Evolutionary conservation across 345 rosid genomes (phyloP), one percentile per base, ranked within the genome.

Genomic region (Populus alba): DNA sequence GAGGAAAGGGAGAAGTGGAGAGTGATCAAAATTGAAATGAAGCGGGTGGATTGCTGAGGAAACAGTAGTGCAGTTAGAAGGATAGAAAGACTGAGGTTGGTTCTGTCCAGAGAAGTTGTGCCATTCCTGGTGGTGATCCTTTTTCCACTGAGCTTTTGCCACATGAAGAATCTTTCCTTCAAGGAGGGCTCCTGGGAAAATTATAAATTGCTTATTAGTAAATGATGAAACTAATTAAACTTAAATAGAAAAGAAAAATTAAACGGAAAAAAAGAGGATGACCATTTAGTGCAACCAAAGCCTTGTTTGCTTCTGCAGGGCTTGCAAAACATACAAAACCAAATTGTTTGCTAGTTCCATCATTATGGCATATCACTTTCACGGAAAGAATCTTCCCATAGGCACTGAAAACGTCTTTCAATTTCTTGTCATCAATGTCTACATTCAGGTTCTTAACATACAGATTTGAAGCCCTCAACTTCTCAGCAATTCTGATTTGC

Each of bases 321-420:
- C 78, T 81, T 74, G 92, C 88, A 88, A 89, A 92, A 77, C 90
- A 84, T 62, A 94, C 98, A 81, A 92, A 93, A 53, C 97, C 98
- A 81, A 88, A 92, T 71, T 90, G 89, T 78, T 85, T 91, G 78
- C 94, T 92, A 29, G 4, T 55, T 23, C 98, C 94, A 68, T 79
- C 75, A 45, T 80, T 85, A 72, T 84, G 35, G 70, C 88, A 78
- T 87, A 89, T 90, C 75, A 94, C 92, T 84, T 77, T 92, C 45
- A 85, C 89, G 7, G 92, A 89, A 70, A 81, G 83, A 83, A 94
- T 81, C 41, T 47, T 2, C 69, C 98, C 97, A 77, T 66, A 88
- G 63, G 66, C 43, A 61, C 90, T 72, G 73, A 94, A 94, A 66
- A 84, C 39, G 39, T 88, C 83, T 63, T 70, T 76, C 70, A 92